A percentile compares a stretch with the other conserved stretches of the same genome.
Conservation (phyloP, 208 protist genomes). For the Leishmania lainsoni region DNA sequence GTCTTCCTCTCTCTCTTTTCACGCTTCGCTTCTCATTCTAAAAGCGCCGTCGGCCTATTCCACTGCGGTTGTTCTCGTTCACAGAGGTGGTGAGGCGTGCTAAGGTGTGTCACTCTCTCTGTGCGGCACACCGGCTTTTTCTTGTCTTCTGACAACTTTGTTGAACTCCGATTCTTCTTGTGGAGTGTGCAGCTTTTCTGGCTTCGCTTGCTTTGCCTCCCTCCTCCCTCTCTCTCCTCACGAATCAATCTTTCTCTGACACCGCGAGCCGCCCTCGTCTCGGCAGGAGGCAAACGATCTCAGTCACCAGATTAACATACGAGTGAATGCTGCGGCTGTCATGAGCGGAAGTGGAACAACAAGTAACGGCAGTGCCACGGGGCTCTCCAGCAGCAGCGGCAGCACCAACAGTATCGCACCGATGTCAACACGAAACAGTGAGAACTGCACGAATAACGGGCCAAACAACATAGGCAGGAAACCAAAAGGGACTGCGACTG, state of each 20-base stretch:
- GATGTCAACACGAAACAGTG: background rate
- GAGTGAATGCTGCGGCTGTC: no score
- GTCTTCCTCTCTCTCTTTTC: background rate
- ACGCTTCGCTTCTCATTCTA: background rate
- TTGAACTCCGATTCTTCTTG: no score
- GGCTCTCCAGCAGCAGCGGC: slow-evolving; percentile 1
- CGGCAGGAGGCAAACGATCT: background rate
- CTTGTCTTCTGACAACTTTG: background rate
- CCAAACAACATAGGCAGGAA: background rate
- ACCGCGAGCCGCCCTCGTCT: background rate
- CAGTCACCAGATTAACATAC: background rate
- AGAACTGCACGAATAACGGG: background rate
- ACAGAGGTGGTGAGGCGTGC: background rate
- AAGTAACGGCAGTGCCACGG: background rate
- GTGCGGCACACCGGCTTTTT: background rate
- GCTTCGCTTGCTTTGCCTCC: slow-evolving; percentile 4
- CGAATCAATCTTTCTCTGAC: background rate
- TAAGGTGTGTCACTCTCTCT: background rate
- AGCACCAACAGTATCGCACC: slow-evolving; percentile 2
- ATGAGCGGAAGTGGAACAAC: slow-evolving; percentile 6
- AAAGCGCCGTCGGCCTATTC: background rate
- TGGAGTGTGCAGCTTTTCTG: slow-evolving; percentile 7
- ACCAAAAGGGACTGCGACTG: background rate
- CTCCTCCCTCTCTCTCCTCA: background rate
- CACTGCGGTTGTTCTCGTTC: background rate